These are phyloP conservation scores for Berkeleyomyces rouxiae DNA, from an alignment of 2,329 filamentous ascomycete genomes.

Conservation along the genomic window DNA sequence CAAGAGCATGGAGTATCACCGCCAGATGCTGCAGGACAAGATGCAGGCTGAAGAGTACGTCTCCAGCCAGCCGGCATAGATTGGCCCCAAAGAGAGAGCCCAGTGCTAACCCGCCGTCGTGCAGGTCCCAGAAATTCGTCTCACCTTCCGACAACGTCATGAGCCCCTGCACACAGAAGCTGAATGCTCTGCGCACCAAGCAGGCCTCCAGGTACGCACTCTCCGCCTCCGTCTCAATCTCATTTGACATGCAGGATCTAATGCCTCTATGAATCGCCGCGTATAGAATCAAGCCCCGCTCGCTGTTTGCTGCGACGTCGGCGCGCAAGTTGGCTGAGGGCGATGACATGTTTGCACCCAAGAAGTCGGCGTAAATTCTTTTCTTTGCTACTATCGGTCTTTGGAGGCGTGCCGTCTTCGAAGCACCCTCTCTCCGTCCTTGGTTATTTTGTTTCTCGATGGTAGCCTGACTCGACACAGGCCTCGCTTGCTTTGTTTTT, in stretches of 20 bases:
- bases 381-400: neutral
- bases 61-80: too few relatives aligned
- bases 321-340: conserved; percentile 41
- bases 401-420: neutral
- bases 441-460: conserved; percentile 14
- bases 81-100: too few relatives aligned
- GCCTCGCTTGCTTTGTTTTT: too few relatives aligned
- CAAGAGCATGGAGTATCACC: conserved; percentile 62
- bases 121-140: conserved; percentile 42
- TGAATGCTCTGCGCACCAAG: conserved; percentile 65
- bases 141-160: conserved; percentile 81
- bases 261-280: conserved; percentile 1
- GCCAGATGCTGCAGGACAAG: conserved; percentile 57
- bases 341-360: conserved; percentile 24
- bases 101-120: neutral
- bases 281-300: conserved; percentile 46
- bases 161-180: conserved; percentile 72
- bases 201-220: conserved; percentile 55
- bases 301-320: conserved; percentile 49
- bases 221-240: neutral
- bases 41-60: conserved; percentile 46
- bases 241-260: neutral
- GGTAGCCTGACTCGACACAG: too few relatives aligned
- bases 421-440: neutral
- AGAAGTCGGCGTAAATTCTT: conserved; percentile 16